phyloP scores from a whole-genome alignment of 75 land plant genomes.

The Cryptomeria japonica region DNA sequence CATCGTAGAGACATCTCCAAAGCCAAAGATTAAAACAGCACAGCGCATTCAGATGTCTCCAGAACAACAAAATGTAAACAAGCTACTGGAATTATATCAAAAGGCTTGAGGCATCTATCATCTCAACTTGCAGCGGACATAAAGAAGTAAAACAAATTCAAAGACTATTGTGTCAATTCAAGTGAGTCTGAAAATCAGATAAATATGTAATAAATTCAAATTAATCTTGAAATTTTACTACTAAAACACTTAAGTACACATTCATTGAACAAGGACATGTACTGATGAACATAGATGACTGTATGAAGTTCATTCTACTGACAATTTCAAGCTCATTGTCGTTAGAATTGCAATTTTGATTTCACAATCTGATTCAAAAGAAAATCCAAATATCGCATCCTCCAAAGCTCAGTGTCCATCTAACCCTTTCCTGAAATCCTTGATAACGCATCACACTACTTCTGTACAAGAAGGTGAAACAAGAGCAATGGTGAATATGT shows the following conservation, averaged over 20 bases:
- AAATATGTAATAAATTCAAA: not conserved
- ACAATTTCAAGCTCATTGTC: not conserved
- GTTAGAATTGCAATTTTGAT: not conserved
- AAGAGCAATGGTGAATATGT: not conserved
- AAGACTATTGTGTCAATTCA: not conserved
- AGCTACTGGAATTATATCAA: not conserved
- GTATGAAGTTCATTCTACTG: not conserved
- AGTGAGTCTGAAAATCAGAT: not conserved
- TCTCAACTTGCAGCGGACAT: conserved; percentile 28
- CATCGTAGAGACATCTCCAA: not conserved
- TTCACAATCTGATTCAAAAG: not conserved
- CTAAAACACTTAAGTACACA: not conserved
- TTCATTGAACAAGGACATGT: not conserved
- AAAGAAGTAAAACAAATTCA: not conserved
- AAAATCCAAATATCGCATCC: not conserved
- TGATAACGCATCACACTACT: conserved; percentile 31
- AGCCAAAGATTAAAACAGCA: not conserved
- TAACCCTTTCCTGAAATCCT: conserved; percentile 33
- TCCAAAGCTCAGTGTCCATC: not conserved
- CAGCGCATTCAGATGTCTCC: not conserved
- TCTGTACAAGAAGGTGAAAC: not conserved
- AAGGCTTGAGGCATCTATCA: not conserved
- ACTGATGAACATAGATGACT: not conserved
- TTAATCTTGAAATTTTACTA: not conserved
- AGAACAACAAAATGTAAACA: not conserved